These are phyloP conservation scores for Hypoxylon trugodes DNA, from an alignment of 495 filamentous ascomycete species.

Conservation along the genomic window DNA sequence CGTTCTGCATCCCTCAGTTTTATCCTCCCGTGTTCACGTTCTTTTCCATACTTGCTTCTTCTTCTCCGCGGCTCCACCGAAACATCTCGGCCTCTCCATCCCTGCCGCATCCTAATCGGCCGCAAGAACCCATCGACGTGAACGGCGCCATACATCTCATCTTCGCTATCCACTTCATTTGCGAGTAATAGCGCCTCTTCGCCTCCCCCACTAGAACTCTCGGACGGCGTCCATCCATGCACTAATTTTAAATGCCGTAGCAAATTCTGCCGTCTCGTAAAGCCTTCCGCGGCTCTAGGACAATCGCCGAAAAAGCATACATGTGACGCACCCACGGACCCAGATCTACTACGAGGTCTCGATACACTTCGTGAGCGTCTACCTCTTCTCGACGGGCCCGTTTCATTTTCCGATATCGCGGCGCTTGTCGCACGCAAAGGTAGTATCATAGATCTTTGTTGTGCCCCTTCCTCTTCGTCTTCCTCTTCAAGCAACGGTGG, in stretches of 20 bases:
- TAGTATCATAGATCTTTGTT: neutral
- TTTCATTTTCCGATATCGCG: constrained; percentile 5
- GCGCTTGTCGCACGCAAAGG: neutral
- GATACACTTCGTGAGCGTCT: neutral
- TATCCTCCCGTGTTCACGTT: neutral
- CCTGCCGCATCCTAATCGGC: constrained; percentile 48
- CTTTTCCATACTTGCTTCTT: constrained; percentile 19
- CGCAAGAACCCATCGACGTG: constrained; percentile 62
- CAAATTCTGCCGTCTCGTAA: constrained; percentile 41
- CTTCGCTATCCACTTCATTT: constrained; percentile 50
- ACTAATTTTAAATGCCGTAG: constrained; percentile 47
- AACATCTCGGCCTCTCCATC: constrained; percentile 39
- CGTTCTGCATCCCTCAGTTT: constrained; percentile 13
- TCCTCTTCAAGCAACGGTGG: constrained; percentile 51
- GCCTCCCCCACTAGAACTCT: neutral
- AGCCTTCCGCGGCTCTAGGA: constrained; percentile 42
- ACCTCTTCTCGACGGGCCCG: neutral
- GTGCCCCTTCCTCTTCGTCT: constrained; percentile 38
- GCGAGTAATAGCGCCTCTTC: constrained; percentile 20
- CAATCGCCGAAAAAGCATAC: constrained; percentile 48
- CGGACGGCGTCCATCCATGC: constrained; percentile 42
- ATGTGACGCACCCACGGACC: constrained; percentile 9
- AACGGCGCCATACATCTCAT: constrained; percentile 62
- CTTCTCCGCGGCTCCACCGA: constrained; percentile 17
- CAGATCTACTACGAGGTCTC: constrained; percentile 10